Percentiles rank a stretch among this genome's conserved stretches.
These are phyloP conservation scores for Suillus discolor DNA, from an alignment of 768 basidiomycete species.

Conservation along the genomic window DNA sequence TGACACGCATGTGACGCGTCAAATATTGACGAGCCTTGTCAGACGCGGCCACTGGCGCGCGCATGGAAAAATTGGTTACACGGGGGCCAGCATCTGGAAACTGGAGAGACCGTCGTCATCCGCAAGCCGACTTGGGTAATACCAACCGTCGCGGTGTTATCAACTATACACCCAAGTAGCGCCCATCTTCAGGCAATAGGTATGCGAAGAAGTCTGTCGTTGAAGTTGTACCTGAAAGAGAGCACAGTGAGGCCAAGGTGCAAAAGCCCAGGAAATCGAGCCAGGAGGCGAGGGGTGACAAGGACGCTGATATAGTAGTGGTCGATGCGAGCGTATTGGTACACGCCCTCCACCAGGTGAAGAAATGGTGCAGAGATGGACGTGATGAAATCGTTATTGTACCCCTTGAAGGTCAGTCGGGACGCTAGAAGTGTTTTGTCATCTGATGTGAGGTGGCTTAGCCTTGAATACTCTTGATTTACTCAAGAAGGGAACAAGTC, in stretches of 20 bases:
- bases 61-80: conserved; percentile 75
- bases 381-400: conserved; percentile 79
- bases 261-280: conserved; percentile 22
- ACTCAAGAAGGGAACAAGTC: conserved; percentile 85
- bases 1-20: no score
- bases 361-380: conserved; percentile 79
- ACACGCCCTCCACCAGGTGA: conserved; percentile 75
- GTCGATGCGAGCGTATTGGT: conserved; percentile 84
- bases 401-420: conserved; percentile 79
- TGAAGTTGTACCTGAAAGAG: conserved; percentile 21
- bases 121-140: conserved; percentile 18
- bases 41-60: no score
- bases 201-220: conserved; percentile 23
- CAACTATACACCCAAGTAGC: conserved; percentile 25
- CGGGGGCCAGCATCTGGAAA: conserved; percentile 55
- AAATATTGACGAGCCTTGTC: no score
- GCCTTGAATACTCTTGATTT: conserved; percentile 90
- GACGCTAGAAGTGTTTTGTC: neutral
- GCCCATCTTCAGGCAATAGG: conserved; percentile 21
- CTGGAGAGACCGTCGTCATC: conserved; percentile 57
- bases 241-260: conserved; percentile 22
- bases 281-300: conserved; percentile 37
- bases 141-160: conserved; percentile 21
- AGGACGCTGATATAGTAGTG: conserved; percentile 76
- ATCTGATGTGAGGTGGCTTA: conserved; percentile 33